Evolutionary conservation across 306 rosid genomes (phyloP).

Genomic region (Canavalia ensiformis): DNA sequence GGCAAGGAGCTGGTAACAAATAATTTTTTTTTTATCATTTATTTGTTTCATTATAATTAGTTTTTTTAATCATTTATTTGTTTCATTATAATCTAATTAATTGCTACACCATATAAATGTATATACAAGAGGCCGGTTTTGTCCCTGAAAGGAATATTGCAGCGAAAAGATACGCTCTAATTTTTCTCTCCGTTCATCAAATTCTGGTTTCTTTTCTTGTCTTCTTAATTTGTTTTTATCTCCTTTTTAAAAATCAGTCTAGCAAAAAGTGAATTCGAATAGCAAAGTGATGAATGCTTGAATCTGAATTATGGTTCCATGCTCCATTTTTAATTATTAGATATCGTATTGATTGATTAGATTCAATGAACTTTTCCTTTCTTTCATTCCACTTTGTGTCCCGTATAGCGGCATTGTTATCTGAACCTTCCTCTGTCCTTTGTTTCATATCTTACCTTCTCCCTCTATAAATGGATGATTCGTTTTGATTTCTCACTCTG

Average conservation of each 20-base stretch:
- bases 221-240: neutral
- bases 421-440: neutral
- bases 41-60: neutral
- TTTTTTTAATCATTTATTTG: neutral
- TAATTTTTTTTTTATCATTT: neutral
- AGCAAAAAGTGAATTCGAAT: neutral
- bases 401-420: slow-evolving; percentile 4
- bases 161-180: neutral
- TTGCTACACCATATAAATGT: neutral
- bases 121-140: neutral
- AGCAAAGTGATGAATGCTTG: neutral
- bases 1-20: slow-evolving; percentile 81
- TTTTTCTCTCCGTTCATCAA: neutral
- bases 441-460: neutral
- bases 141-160: neutral
- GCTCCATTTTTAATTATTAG: neutral
- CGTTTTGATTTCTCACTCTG: neutral
- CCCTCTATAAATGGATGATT: neutral
- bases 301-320: neutral
- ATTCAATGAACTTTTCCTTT: slow-evolving; percentile 2
- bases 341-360: neutral
- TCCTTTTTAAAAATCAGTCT: neutral
- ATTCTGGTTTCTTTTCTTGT: neutral
- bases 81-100: neutral
- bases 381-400: neutral